Evolutionary conservation across 768 basidiomycete genomes (phyloP).

Genomic region (Mycena indigotica): DNA sequence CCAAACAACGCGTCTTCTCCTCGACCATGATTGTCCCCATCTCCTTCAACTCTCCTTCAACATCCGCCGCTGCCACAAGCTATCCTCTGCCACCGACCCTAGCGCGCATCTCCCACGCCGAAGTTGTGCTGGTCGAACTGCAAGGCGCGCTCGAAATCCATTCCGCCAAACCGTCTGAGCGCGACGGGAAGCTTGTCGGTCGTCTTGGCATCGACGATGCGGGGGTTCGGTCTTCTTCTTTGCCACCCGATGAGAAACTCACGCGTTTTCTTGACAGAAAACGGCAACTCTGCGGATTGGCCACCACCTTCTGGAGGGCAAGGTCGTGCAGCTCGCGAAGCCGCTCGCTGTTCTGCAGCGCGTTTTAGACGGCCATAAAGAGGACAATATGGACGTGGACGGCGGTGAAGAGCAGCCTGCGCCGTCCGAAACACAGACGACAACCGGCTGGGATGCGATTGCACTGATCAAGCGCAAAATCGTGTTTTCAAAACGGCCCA

Average conservation of each 20-base stretch:
- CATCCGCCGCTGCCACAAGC: conserved; percentile 25
- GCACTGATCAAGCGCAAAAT: conserved; percentile 82
- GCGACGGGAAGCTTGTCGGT: conserved; percentile 77
- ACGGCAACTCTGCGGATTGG: conserved; percentile 83
- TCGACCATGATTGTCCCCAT: conserved; percentile 69
- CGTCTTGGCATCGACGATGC: conserved; percentile 63
- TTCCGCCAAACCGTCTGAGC: conserved; percentile 48
- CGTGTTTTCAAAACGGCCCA: conserved; percentile 80
- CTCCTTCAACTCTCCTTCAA: conserved; percentile 42
- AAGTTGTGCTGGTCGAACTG: conserved; percentile 82
- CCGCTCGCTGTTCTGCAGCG: conserved; percentile 79
- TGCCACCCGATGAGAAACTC: too few species aligned
- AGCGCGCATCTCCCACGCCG: conserved; percentile 74
- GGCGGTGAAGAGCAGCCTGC: conserved; percentile 9
- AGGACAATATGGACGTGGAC: conserved; percentile 12
- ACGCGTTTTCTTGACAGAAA: too few species aligned
- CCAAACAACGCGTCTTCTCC: not conserved
- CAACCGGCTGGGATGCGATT: conserved; percentile 58
- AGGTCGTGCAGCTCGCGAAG: conserved; percentile 71
- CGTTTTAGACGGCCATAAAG: conserved; percentile 23
- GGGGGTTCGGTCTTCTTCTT: conserved; percentile 44
- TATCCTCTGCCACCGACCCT: conserved; percentile 63
- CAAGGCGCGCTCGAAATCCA: conserved; percentile 83
- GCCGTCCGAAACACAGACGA: conserved; percentile 16
- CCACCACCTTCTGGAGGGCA: conserved; percentile 89